These are phyloP conservation scores for Fusarium foetens DNA, from an alignment of 2,329 filamentous ascomycete genomes.

Conservation along the genomic window DNA sequence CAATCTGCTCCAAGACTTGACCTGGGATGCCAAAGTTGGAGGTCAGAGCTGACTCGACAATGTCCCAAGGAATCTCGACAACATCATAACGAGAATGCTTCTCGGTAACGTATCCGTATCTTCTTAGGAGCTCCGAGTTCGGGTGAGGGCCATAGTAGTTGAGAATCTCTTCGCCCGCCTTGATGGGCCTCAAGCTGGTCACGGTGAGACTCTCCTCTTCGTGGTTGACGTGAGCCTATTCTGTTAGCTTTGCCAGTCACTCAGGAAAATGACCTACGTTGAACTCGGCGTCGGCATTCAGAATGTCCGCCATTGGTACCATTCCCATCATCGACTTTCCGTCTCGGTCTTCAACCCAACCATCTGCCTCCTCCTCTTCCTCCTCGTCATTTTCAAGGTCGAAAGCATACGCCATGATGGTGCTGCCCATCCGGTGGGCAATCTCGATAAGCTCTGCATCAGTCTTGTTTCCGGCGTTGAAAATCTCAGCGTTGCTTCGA, in stretches of 20 bases:
- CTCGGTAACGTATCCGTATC: slow-evolving; percentile 88
- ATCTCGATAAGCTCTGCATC: slow-evolving; percentile 60
- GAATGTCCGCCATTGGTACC: slow-evolving; percentile 89
- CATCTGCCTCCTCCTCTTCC: slow-evolving; percentile 69
- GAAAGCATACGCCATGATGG: slow-evolving; percentile 94
- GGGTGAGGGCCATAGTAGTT: slow-evolving; percentile 91
- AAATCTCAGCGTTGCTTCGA: slow-evolving; percentile 56
- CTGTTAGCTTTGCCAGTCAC: slow-evolving; percentile 15
- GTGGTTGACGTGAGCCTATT: slow-evolving; percentile 64
- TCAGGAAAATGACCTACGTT: slow-evolving; percentile 65
- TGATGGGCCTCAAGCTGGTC: slow-evolving; percentile 74
- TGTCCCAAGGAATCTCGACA: slow-evolving; percentile 75
- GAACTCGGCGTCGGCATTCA: slow-evolving; percentile 90
- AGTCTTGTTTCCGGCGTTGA: slow-evolving; percentile 50
- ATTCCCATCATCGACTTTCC: slow-evolving; percentile 76
- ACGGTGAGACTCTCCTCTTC: slow-evolving; percentile 71
- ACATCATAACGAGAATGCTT: slow-evolving; percentile 84
- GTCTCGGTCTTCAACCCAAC: slow-evolving; percentile 72
- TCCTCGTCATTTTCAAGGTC: slow-evolving; percentile 73
- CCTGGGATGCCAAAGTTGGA: slow-evolving; percentile 52
- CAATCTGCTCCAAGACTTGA: slow-evolving; percentile 54
- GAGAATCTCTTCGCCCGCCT: slow-evolving; percentile 78
- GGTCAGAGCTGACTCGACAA: slow-evolving; percentile 61
- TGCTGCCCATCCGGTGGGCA: slow-evolving; percentile 84
- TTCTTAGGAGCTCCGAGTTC: slow-evolving; percentile 81